phyloP scores from a whole-genome alignment of 208 protist species.

The Crithidia bombi region DNA sequence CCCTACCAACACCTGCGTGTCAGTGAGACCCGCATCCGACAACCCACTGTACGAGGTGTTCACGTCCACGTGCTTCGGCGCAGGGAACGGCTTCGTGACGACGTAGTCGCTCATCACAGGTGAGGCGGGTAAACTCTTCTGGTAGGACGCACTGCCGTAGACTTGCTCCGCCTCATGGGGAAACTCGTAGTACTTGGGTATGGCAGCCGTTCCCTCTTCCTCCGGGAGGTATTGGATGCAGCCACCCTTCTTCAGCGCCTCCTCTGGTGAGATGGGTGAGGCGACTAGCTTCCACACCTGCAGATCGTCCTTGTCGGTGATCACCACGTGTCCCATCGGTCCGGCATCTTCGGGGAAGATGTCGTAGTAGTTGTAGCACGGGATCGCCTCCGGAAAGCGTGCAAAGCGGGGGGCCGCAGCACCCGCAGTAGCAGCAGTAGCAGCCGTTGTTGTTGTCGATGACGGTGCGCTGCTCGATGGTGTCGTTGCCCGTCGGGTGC shows the following conservation, averaged over 20 bases:
- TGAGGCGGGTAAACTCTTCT: conserved; percentile 2
- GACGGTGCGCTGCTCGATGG: no score
- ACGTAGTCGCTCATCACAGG: conserved; percentile 3
- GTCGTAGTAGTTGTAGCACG: conserved; percentile 16
- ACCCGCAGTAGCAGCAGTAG: background rate
- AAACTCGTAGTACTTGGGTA: conserved; percentile 6
- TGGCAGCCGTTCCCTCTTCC: background rate
- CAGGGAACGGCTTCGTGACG: background rate
- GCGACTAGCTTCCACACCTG: conserved; percentile 1
- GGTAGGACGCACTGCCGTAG: conserved; percentile 8
- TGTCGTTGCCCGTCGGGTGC: no score
- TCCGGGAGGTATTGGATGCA: conserved; percentile 10
- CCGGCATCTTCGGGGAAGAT: conserved; percentile 10
- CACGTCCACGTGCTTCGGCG: background rate
- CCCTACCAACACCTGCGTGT: background rate
- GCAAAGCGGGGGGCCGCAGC: no score
- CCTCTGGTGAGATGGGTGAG: background rate
- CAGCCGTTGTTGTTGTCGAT: no score
- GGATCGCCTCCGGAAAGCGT: background rate
- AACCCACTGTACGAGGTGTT: background rate
- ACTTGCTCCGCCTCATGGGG: background rate
- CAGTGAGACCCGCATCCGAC: conserved; percentile 3
- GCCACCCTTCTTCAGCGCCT: conserved; percentile 6
- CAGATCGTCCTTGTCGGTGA: conserved; percentile 9
- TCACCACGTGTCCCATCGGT: conserved; percentile 14